Evolutionary conservation across 2,329 filamentous ascomycete species (phyloP), one percentile per base, ranked within the genome.

Genomic region (Botrytis squamosa): DNA sequence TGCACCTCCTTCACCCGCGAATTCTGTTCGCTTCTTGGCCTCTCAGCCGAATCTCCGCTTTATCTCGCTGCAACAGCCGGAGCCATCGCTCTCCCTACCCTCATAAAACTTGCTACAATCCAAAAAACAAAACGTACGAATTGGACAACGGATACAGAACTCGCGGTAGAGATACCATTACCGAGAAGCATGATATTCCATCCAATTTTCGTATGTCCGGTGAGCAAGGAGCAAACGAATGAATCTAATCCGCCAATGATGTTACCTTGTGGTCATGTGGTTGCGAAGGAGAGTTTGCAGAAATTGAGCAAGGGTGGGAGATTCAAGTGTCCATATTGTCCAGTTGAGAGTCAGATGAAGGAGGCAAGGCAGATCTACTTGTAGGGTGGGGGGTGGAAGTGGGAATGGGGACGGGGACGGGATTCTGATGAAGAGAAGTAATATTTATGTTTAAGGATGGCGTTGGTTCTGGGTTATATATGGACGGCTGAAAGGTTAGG

Each of bases 281-380:
- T 99, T 74, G 95, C 94, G 29, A 88, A 91, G 76, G 95, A 98
- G 80, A 94, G 92, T 49, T 84, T 99, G 69, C 89, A 92, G 75
- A 91, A 90, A 80, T 86, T 98, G 60, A 91, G 91, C 72, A 97
- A 97, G 83, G 91, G 92, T 0, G 88, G 85, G 60, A 86, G 92
- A 74, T 97, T 97, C 86, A 99, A 99, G 83, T 99, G 96, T 80
- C 96, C 96, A 0, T 99, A 99, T 81, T 99, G 96, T 81, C 96
- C 96, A 0, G 90, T 85, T 44, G 95, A 98, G 83, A 94, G 93
- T 64, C 87, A 91, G 76, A 85, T 92, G 2, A 90, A 89, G 77
- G 94, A 98, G 72, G 93, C 94, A 29, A 80, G 74, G 73, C 74
- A 80, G 68, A 80, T 82, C 40, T 76, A 79, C 38, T 74, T 81